A percentile compares a stretch with the other conserved stretches of the same genome.
These are phyloP conservation scores for Avena eriantha DNA, from an alignment of 176 grass and related monocot species.

Conservation along the genomic window DNA sequence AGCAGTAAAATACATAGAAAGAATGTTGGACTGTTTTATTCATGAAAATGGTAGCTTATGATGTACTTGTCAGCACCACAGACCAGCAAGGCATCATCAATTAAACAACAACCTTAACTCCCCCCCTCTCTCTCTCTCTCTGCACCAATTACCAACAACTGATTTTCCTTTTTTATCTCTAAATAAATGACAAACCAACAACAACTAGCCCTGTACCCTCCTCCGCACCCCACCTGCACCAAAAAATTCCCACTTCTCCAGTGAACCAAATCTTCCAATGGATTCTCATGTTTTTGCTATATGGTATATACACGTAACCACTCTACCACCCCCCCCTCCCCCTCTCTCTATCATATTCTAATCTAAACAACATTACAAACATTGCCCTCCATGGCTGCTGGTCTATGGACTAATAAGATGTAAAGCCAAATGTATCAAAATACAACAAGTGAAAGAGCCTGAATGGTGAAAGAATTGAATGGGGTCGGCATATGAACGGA, in stretches of 20 bases:
- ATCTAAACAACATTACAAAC: constrained; percentile 67
- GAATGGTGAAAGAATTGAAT: constrained; percentile 60
- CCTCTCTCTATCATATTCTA: constrained; percentile 50
- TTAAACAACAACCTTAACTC: constrained; percentile 49
- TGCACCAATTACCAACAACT: constrained; percentile 25
- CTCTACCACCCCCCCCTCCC: constrained; percentile 22
- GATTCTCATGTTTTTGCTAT: constrained; percentile 62
- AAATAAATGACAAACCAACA: constrained; percentile 6
- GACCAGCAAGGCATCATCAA: constrained; percentile 46
- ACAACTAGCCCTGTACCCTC: constrained; percentile 46
- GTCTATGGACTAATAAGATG: constrained; percentile 52
- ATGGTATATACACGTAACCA: constrained; percentile 65
- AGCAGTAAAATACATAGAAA: constrained; percentile 31
- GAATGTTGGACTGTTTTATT: constrained; percentile 78
- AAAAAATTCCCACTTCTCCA: constrained; percentile 49
- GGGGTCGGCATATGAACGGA: constrained; percentile 44
- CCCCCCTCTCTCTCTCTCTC: not conserved
- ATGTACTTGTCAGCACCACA: constrained; percentile 57
- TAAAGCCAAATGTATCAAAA: constrained; percentile 56
- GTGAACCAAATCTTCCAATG: constrained; percentile 59
- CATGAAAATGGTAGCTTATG: constrained; percentile 75
- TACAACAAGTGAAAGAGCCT: constrained; percentile 53
- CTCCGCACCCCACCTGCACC: constrained; percentile 35
- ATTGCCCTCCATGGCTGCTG: constrained; percentile 56
- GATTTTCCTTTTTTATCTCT: constrained; percentile 4